Percentiles rank a stretch among this genome's conserved stretches.
Evolutionary conservation across 1,139 yeast species (phyloP).

Genomic region (Sugiyamaella castrensis): DNA sequence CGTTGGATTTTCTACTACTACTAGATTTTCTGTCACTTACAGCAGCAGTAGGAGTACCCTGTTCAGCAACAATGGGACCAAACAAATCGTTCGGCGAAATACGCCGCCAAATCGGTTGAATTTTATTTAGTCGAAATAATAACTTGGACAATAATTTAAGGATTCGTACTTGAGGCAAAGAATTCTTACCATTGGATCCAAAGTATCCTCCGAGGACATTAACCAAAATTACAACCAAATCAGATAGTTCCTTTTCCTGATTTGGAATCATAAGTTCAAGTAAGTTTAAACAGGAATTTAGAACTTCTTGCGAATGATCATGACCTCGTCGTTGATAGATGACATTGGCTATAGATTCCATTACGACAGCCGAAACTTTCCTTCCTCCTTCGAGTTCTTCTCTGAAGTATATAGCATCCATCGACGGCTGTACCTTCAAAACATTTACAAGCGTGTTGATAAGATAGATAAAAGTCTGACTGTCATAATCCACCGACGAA

Average conservation of each 20-base stretch:
- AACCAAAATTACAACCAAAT: constrained; percentile 15
- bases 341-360: neutral
- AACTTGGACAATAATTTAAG: constrained; percentile 18
- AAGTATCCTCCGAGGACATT: constrained; percentile 17
- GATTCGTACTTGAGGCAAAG: constrained; percentile 18
- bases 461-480: constrained; percentile 14
- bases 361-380: neutral
- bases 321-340: neutral
- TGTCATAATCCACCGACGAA: neutral
- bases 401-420: constrained; percentile 8
- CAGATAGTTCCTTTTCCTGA: constrained; percentile 15
- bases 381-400: neutral
- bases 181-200: constrained; percentile 10
- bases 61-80: neutral
- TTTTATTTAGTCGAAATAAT: constrained; percentile 2
- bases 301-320: neutral
- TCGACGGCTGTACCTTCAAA: constrained; percentile 16
- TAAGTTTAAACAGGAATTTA: constrained; percentile 2
- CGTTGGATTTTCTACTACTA: neutral
- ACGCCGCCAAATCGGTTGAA: constrained; percentile 13
- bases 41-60: neutral
- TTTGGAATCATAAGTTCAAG: constrained; percentile 8
- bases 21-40: neutral
- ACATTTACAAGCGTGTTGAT: constrained; percentile 17
- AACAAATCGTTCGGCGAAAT: constrained; percentile 9